Conservation (phyloP, 305 asterid genomes). For the Solanum hybrid region DNA sequence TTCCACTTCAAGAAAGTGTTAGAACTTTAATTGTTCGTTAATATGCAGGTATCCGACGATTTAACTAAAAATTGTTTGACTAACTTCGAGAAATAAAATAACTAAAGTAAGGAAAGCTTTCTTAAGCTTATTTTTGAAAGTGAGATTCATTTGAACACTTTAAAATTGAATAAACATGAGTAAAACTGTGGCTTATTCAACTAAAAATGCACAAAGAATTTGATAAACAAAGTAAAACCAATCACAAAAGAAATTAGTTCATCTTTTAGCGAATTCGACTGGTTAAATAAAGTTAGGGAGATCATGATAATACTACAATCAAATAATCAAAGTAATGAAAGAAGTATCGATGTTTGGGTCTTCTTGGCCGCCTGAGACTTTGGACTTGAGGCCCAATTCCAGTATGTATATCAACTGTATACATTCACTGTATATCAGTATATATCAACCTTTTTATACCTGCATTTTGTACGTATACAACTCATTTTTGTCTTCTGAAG, state of each 20-base stretch:
- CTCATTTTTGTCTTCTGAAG: not conserved
- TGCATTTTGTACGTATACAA: not conserved
- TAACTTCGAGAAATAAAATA: not conserved
- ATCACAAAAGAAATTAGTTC: not conserved
- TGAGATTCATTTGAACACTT: not conserved
- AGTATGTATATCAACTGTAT: not conserved
- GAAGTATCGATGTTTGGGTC: not conserved
- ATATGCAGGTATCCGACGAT: not conserved
- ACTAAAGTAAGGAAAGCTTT: not conserved
- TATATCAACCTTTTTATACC: not conserved
- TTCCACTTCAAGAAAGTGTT: not conserved
- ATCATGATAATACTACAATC: not conserved
- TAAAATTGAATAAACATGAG: not conserved
- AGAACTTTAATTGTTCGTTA: not conserved
- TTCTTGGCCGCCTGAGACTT: not conserved
- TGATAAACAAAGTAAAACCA: too few relatives aligned
- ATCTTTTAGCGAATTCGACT: not conserved
- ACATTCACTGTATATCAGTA: not conserved
- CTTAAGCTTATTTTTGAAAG: not conserved
- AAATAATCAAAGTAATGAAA: too few relatives aligned
- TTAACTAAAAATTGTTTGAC: not conserved
- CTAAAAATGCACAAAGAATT: not conserved
- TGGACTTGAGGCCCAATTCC: not conserved
- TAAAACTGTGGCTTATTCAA: not conserved
- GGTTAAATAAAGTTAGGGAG: not conserved